Evolutionary conservation across 2,329 filamentous ascomycete species (phyloP), one percentile per base, ranked within the genome.

Genomic region (Claviceps africana): DNA sequence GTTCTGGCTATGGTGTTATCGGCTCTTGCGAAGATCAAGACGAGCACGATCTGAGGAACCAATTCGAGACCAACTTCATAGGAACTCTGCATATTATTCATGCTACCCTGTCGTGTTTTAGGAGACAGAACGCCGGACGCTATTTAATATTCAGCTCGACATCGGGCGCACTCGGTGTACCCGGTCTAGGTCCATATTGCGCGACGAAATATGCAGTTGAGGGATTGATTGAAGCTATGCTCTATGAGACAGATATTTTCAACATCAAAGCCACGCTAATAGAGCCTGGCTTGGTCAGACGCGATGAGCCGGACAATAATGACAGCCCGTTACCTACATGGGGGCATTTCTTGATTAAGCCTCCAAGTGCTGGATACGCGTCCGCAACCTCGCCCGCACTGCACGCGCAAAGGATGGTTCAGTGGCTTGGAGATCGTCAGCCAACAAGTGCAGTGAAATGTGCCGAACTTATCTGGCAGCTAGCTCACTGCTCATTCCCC

Each of bases 41-140:
- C 66, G 88, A 95, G 65, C 84, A 89, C 66, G 93, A 97, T 64
- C 79, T 97, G 59, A 86, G 89, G 54, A 91, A 95, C 62, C 93
- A 97, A 67, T 96, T 97, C 70, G 88, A 94, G 73, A 96, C 90
- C 22, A 98, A 98, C 68, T 95, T 96, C 68, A 91, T 95, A 75
- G 93, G 93, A 51, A 94, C 89, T 0, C 70, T 97, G 54, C 86
- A 97, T 68, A 95, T 98, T 60, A 85, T 97, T 54, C 89, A 96
- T 65, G 73, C 87, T 21, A 90, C 86, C 1, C 72, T 97, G 39
- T 89, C 90, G 0, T 88, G 95, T 69, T 94, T 97, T 60, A 82
- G 91, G 50, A 76, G 82, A 56, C 83, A 88, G 57, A 76, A 77
- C 22, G 74, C 72, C 1, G 93, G 93, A 1, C 80, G 90, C 31